phyloP scores from a whole-genome alignment of 805 yeast species.

The Metahyphopichia silvanorum region DNA sequence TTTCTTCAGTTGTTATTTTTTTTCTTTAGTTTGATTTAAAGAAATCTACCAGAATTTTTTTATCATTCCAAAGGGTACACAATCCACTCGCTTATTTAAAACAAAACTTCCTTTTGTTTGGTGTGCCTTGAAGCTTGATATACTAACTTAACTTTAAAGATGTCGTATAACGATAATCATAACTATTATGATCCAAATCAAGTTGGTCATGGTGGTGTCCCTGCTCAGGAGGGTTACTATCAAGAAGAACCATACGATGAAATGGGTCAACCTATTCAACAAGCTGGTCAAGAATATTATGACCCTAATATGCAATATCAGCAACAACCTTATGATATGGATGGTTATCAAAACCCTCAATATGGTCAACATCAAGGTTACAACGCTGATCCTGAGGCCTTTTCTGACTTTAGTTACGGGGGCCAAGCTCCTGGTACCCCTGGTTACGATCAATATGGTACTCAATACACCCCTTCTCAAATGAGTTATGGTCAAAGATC shows the following conservation, averaged over 20 bases:
- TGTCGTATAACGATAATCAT: conserved; percentile 60
- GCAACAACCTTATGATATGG: conserved; percentile 49
- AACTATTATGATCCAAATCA: conserved; percentile 50
- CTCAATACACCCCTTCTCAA: conserved; percentile 81
- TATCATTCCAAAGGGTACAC: no score
- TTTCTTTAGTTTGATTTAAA: conserved; percentile 1
- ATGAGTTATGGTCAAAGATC: conserved; percentile 83
- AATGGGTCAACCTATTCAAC: conserved; percentile 15
- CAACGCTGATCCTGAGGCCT: conserved; percentile 56
- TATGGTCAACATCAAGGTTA: conserved; percentile 22
- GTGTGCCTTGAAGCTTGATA: conserved; percentile 1
- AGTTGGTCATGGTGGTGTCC: conserved; percentile 15
- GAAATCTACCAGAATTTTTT: background rate
- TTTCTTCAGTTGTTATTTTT: background rate
- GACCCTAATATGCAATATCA: conserved; percentile 45
- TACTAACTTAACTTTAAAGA: conserved; percentile 21
- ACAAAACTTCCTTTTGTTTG: background rate
- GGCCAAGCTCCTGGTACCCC: conserved; percentile 53
- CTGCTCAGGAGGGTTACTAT: conserved; percentile 25
- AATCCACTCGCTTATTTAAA: no score
- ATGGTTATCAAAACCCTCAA: conserved; percentile 42
- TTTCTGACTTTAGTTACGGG: conserved; percentile 66
- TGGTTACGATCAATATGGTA: conserved; percentile 63
- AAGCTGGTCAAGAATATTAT: conserved; percentile 45
- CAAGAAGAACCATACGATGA: conserved; percentile 27